Evolutionary conservation across 441 rosid genomes (phyloP), one percentile per base, ranked within the genome.

Genomic region (Biscutella laevigata): DNA sequence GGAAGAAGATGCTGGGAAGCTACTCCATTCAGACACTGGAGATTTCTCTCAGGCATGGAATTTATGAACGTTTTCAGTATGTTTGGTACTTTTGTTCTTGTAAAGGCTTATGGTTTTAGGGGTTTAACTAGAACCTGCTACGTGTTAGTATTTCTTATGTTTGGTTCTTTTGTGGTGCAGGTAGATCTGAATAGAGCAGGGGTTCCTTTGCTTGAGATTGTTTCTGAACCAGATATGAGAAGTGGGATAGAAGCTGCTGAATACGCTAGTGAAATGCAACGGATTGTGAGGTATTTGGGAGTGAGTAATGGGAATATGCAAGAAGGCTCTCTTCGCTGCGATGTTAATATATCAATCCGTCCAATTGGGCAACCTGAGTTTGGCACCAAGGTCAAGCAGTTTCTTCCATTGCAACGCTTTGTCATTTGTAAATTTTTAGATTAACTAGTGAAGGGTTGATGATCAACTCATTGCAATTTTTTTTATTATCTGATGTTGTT

Each of bases 141-240:
- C 44, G 15, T 65, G 28, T 26, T 51, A 48, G 0, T 40, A 47
- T 48, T 56, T 26, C 25, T 47, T 56, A 51, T 29, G 34, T 28
- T 9, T 56, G 53, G 54, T 50, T 68, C 48, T 38, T 36, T 4
- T 50, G 4, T 59, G 50, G 61, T 77, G 59, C 70, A 85, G 91
- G 95, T 91, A 51, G 96, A 88, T 79, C 44, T 91, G 64, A 91
- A 91, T 70, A 83, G 98, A 75, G 98, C 98, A 44, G 98, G 96
- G 3, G 96, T 91, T 15, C 96, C 98, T 20, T 74, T 91, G 70
- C 94, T 91, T 69, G 98, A 91, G 75, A 77, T 91, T 53, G 96
- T 91, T 39, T 91, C 95, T 62, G 98, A 91, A 65, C 96, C 98
- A 53, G 89, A 91, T 79, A 88, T 88, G 95, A 73, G 96, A 71